phyloP scores from a whole-genome alignment of 768 basidiomycete genomes.

The Auriscalpium microsporum region DNA sequence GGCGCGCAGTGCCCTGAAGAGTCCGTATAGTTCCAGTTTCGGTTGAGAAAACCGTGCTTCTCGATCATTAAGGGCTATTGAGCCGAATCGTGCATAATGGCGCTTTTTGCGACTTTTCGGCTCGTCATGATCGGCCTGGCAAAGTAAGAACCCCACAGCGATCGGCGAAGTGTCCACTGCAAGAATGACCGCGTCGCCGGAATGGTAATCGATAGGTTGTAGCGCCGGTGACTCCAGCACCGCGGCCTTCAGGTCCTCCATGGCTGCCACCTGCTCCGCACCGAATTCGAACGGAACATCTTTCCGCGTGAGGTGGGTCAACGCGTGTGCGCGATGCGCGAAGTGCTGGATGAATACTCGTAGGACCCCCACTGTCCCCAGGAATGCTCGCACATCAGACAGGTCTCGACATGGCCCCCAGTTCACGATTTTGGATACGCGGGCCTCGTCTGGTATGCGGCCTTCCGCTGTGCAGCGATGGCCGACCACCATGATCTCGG shows the following conservation, averaged over 20 bases:
- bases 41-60: constrained; percentile 18
- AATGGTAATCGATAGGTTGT: constrained; percentile 15
- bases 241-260: constrained; percentile 14
- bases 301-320: constrained; percentile 16
- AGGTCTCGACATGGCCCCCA: constrained; percentile 15
- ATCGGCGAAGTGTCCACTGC: constrained; percentile 21
- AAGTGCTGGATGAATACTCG: constrained; percentile 19
- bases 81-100: constrained; percentile 27
- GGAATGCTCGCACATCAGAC: constrained; percentile 19
- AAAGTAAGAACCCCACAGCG: constrained; percentile 20
- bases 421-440: constrained; percentile 19
- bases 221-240: not conserved
- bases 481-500: constrained; percentile 25
- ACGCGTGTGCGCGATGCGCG: constrained; percentile 12
- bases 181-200: constrained; percentile 10
- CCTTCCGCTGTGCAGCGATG: constrained; percentile 30
- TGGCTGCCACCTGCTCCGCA: constrained; percentile 5
- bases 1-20: constrained; percentile 9
- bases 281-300: constrained; percentile 14
- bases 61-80: constrained; percentile 27
- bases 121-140: constrained; percentile 15
- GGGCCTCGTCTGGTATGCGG: constrained; percentile 19
- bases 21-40: constrained; percentile 22
- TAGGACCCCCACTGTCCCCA: constrained; percentile 17
- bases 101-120: constrained; percentile 4